Evolutionary conservation across 202 grass and related monocot species (phyloP).

Genomic region (Panicum virgatum): DNA sequence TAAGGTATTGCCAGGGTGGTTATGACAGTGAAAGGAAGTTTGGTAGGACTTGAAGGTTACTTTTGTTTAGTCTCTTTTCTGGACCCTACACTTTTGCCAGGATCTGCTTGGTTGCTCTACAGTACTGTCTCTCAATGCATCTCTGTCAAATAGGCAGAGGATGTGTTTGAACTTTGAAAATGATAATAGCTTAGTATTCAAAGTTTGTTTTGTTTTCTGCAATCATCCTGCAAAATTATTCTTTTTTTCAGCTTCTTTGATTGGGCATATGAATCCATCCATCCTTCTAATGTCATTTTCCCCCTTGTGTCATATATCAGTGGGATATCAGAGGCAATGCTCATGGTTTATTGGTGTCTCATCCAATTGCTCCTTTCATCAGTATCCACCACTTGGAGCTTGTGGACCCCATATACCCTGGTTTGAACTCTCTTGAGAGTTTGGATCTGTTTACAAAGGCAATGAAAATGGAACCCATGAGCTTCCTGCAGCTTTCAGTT

Average conservation of each 20-base stretch:
- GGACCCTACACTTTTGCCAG: conserved; percentile 3
- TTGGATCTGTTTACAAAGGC: conserved; percentile 85
- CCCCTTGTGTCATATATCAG: conserved; percentile 37
- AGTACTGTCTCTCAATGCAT: conserved; percentile 23
- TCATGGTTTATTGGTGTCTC: conserved; percentile 81
- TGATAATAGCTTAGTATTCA: conserved; percentile 1
- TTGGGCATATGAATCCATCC: conserved; percentile 5
- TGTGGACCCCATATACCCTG: conserved; percentile 85
- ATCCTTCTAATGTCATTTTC: conserved; percentile 30
- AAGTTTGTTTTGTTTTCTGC: conserved; percentile 20
- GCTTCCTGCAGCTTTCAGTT: conserved; percentile 86
- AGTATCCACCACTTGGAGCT: conserved; percentile 86
- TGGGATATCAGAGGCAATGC: conserved; percentile 96
- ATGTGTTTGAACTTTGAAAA: conserved; percentile 10
- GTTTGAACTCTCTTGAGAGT: conserved; percentile 77
- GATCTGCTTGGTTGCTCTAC: conserved; percentile 31
- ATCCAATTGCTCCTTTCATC: conserved; percentile 89
- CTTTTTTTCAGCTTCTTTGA: conserved; percentile 2
- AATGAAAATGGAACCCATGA: conserved; percentile 84
- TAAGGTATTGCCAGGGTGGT: conserved; percentile 42
- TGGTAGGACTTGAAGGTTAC: conserved; percentile 45
- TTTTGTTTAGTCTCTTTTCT: conserved; percentile 36
- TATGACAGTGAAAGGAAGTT: conserved; percentile 51
- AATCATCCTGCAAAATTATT: conserved; percentile 9
- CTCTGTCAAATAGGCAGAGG: not conserved